Percentiles rank a stretch among this genome's conserved stretches.
Evolutionary conservation across 345 rosid species (phyloP).

Genomic region (Boechera stricta): DNA sequence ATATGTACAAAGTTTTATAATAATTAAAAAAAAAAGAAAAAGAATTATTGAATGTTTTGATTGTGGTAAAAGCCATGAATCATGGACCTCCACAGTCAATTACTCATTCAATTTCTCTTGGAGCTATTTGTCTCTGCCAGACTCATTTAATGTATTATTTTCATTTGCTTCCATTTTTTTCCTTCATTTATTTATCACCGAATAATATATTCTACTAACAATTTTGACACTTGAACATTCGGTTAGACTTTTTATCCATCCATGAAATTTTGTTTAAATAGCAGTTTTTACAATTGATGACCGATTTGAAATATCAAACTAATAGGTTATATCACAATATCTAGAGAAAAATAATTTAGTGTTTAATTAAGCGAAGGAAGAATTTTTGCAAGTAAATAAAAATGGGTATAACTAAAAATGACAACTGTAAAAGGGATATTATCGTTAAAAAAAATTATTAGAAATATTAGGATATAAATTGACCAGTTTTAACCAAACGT

Average conservation of each 20-base stretch:
- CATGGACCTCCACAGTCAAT: conserved; percentile 39
- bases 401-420: too few relatives aligned
- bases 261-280: neutral
- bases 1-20: conserved; percentile 14
- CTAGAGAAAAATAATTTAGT: neutral
- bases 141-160: conserved; percentile 31
- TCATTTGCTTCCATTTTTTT: neutral
- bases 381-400: too few relatives aligned
- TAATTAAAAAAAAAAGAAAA: conserved; percentile 21
- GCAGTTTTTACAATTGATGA: neutral
- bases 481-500: too few relatives aligned
- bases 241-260: neutral
- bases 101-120: conserved; percentile 41
- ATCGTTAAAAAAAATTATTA: too few relatives aligned
- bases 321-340: neutral
- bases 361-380: neutral
- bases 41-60: conserved; percentile 38
- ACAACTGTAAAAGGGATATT: too few relatives aligned
- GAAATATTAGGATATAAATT: too few relatives aligned
- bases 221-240: conserved; percentile 9
- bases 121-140: conserved; percentile 41
- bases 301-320: neutral
- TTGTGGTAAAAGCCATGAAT: conserved; percentile 46
- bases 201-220: neutral
- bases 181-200: neutral